Conservation (phyloP, 768 basidiomycete genomes). For the Multifurca ochricompacta region DNA sequence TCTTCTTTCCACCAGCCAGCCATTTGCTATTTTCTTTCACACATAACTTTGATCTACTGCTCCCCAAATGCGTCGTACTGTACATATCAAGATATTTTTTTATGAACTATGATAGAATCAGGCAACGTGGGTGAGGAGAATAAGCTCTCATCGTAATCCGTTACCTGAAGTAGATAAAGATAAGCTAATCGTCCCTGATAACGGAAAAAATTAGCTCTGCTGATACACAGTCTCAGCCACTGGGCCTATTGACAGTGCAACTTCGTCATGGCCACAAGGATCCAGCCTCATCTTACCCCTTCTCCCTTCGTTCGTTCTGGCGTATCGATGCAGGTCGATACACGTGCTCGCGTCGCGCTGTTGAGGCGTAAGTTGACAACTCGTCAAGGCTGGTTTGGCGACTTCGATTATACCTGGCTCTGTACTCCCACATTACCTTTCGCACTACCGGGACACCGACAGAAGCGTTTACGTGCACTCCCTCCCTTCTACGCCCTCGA, state of each 20-base stretch:
- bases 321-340: background rate
- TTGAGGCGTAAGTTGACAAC: conserved; percentile 37
- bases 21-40: too few species aligned
- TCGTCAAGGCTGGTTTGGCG: conserved; percentile 71
- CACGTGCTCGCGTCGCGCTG: conserved; percentile 14
- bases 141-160: too few species aligned
- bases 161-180: too few species aligned
- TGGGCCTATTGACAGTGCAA: background rate
- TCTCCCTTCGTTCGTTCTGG: conserved; percentile 6
- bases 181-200: too few species aligned
- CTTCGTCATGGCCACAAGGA: conserved; percentile 26
- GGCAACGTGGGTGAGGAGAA: too few species aligned
- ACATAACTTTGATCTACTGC: too few species aligned
- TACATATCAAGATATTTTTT: too few species aligned
- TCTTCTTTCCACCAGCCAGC: too few species aligned
- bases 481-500: conserved; percentile 76
- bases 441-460: conserved; percentile 25
- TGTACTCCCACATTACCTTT: conserved; percentile 66
- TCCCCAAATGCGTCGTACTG: too few species aligned
- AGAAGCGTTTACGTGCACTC: conserved; percentile 25
- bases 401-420: conserved; percentile 69
- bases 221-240: too few species aligned
- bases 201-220: too few species aligned
- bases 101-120: too few species aligned
- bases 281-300: conserved; percentile 26